Conservation (phyloP, 2,329 filamentous ascomycete species). For the Meredithiella fracta region DNA sequence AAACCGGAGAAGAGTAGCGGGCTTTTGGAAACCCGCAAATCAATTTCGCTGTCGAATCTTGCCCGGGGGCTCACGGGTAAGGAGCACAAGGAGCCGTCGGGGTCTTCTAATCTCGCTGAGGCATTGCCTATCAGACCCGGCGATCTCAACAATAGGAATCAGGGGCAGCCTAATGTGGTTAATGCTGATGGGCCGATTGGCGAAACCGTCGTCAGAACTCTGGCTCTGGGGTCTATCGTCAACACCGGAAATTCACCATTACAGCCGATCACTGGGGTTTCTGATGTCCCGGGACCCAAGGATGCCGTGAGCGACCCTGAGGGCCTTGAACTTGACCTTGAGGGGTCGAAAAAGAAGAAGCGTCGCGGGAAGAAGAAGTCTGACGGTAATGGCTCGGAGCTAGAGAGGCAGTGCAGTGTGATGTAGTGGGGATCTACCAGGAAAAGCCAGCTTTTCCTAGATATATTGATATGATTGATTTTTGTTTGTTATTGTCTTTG, state of each 20-base stretch:
- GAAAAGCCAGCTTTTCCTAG: not conserved
- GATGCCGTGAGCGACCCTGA: not conserved
- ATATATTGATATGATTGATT: not conserved
- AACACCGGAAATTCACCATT: too few relatives aligned
- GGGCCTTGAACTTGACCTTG: not conserved
- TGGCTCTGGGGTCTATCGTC: too few relatives aligned
- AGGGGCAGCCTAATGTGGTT: too few relatives aligned
- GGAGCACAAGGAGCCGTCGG: constrained; percentile 3
- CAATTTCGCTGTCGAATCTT: constrained; percentile 12
- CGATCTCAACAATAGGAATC: too few relatives aligned
- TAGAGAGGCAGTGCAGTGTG: constrained; percentile 11
- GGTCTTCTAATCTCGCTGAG: too few relatives aligned
- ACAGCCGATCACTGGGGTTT: too few relatives aligned
- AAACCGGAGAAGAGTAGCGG: not conserved
- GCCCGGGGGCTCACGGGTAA: constrained; percentile 8
- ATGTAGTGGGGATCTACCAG: constrained; percentile 7
- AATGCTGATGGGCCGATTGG: too few relatives aligned
- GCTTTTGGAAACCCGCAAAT: constrained; percentile 10
- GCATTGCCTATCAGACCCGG: too few relatives aligned
- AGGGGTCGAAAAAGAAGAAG: constrained; percentile 6
- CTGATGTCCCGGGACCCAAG: not conserved
- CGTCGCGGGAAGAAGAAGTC: constrained; percentile 12
- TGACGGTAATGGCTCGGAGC: not conserved
- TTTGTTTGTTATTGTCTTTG: not conserved
- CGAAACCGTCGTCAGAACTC: too few relatives aligned